These are phyloP conservation scores for Zygoascus hellenicus DNA, from an alignment of 1,139 yeast species.

Conservation along the genomic window DNA sequence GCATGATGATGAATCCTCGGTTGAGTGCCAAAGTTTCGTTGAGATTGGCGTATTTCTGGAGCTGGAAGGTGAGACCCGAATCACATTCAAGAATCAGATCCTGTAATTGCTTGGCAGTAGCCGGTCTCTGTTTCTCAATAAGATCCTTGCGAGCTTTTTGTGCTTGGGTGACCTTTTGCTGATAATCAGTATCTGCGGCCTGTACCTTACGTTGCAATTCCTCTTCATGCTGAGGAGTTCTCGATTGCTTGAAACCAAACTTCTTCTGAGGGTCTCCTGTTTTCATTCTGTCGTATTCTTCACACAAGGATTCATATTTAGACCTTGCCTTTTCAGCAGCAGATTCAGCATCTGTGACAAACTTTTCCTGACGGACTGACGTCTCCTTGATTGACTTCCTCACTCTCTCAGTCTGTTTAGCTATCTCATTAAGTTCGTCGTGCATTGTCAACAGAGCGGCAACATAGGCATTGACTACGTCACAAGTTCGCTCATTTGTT, in stretches of 20 bases:
- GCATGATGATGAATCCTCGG: conserved; percentile 76
- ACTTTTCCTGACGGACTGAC: conserved; percentile 75
- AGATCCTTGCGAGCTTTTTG: conserved; percentile 71
- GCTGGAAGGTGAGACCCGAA: conserved; percentile 78
- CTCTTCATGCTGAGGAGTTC: conserved; percentile 89
- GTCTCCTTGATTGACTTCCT: conserved; percentile 78
- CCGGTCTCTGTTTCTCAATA: conserved; percentile 69
- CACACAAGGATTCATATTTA: conserved; percentile 74
- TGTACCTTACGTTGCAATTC: conserved; percentile 78
- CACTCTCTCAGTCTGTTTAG: conserved; percentile 60
- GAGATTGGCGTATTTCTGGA: conserved; percentile 84
- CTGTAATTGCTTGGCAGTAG: conserved; percentile 63
- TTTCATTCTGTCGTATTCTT: conserved; percentile 77
- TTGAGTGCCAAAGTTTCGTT: conserved; percentile 78
- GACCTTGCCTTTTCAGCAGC: conserved; percentile 85
- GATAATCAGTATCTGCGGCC: conserved; percentile 78
- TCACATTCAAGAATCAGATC: conserved; percentile 81
- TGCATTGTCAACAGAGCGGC: conserved; percentile 78
- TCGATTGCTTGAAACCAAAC: conserved; percentile 63
- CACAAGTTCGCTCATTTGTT: conserved; percentile 69
- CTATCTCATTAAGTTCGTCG: conserved; percentile 74
- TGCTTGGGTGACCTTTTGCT: conserved; percentile 65
- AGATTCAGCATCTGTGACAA: conserved; percentile 70
- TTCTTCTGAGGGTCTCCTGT: conserved; percentile 80
- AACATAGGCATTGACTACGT: conserved; percentile 71